phyloP scores from a whole-genome alignment of 352 stramenopile species.

The Phytophthora megakarya region DNA sequence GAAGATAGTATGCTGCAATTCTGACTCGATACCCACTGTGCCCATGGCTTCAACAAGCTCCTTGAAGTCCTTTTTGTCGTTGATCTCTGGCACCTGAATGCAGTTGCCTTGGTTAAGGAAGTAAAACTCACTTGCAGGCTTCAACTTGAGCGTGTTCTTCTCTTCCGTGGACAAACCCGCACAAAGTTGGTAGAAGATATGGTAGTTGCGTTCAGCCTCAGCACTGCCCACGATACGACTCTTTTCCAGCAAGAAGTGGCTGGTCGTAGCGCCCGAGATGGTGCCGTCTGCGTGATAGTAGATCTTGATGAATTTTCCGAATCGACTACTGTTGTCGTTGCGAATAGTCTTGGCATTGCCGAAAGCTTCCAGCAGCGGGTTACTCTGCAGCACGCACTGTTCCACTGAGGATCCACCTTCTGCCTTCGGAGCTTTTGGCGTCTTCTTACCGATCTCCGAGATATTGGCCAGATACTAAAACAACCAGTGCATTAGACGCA shows the following conservation, averaged over 20 bases:
- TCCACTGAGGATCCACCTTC: conserved; percentile 78
- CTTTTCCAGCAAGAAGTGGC: conserved; percentile 99
- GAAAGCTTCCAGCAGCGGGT: conserved; percentile 92
- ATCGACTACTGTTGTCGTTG: conserved; percentile 97
- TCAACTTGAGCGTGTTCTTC: conserved; percentile 81
- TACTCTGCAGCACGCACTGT: conserved; percentile 93
- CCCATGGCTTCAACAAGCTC: conserved; percentile 93
- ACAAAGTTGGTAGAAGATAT: conserved; percentile 99
- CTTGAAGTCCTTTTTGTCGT: conserved; percentile 95
- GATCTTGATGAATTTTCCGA: conserved; percentile 97
- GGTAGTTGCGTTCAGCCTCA: conserved; percentile 97
- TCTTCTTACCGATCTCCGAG: conserved; percentile 86
- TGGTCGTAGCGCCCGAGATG: conserved; percentile 93
- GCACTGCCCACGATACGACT: conserved; percentile 94
- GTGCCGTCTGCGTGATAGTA: conserved; percentile 91
- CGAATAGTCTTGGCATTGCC: conserved; percentile 94
- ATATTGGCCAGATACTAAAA: conserved; percentile 88
- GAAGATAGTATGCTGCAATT: conserved; percentile 95
- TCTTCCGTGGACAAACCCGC: conserved; percentile 72
- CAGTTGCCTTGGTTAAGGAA: conserved; percentile 96
- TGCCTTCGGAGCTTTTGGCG: conserved; percentile 69
- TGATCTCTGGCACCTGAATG: conserved; percentile 92
- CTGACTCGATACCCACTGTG: conserved; percentile 87
- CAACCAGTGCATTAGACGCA: conserved; percentile 10
- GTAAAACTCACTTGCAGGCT: conserved; percentile 89